phyloP scores from a whole-genome alignment of 176 grass and related monocot species.

The Panicum miliaceum region DNA sequence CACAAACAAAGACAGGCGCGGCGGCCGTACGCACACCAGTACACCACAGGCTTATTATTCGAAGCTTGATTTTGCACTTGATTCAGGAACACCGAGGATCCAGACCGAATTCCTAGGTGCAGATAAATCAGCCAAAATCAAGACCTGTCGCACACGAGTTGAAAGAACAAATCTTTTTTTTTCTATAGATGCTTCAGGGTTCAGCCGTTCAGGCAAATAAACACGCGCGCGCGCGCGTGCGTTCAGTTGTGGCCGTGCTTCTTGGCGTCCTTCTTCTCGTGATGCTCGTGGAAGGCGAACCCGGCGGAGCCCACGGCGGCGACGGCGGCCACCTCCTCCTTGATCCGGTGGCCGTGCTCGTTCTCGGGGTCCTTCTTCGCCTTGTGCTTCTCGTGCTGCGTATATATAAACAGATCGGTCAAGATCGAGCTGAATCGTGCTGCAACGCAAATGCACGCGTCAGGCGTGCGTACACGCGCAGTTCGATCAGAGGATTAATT shows the following conservation, averaged over 20 bases:
- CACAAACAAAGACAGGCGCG: neutral
- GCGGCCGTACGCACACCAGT: neutral
- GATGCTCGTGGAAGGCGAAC: conserved; percentile 73
- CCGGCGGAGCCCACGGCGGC: conserved; percentile 59
- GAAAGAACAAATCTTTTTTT: neutral
- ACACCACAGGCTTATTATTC: neutral
- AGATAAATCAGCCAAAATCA: neutral
- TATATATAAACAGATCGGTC: neutral
- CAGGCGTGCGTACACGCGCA: neutral
- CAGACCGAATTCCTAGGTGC: neutral
- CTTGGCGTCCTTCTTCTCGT: conserved; percentile 81
- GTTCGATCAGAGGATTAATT: neutral
- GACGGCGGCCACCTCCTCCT: conserved; percentile 69
- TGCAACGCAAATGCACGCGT: neutral
- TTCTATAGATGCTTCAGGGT: neutral
- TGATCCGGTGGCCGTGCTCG: conserved; percentile 54
- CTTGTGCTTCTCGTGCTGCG: conserved; percentile 82
- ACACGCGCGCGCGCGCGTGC: too few relatives aligned
- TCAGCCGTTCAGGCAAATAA: neutral
- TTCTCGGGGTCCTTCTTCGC: conserved; percentile 74
- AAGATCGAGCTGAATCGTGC: neutral
- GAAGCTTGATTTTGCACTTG: neutral
- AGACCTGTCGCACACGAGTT: neutral
- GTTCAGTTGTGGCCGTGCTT: conserved; percentile 48
- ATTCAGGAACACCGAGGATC: neutral